phyloP scores from a whole-genome alignment of 2,329 filamentous ascomycete species.

The Aspergillus sp. region DNA sequence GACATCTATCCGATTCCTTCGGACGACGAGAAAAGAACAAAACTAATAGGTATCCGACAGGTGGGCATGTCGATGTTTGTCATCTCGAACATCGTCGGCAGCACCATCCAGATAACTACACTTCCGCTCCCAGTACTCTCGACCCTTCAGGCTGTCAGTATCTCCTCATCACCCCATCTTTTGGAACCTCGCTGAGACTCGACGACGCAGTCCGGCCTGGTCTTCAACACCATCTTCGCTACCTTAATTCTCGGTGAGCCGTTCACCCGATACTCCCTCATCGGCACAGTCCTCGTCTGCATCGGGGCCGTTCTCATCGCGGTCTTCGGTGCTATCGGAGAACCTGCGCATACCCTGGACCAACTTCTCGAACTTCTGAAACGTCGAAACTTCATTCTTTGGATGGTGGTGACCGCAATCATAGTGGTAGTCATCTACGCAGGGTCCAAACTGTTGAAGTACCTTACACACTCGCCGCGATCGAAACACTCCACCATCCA shows the following conservation, averaged over 20 bases:
- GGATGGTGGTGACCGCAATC: slow-evolving; percentile 79
- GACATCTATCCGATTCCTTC: background rate
- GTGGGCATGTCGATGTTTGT: slow-evolving; percentile 97
- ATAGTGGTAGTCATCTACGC: slow-evolving; percentile 68
- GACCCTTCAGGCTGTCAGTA: slow-evolving; percentile 74
- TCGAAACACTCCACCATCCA: slow-evolving; percentile 38
- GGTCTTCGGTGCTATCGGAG: slow-evolving; percentile 88
- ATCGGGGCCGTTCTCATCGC: slow-evolving; percentile 87
- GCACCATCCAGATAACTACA: slow-evolving; percentile 95
- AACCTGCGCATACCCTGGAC: slow-evolving; percentile 81
- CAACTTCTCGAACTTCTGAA: slow-evolving; percentile 76
- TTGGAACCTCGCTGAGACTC: slow-evolving; percentile 10
- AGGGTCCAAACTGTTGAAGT: slow-evolving; percentile 49
- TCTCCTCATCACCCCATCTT: slow-evolving; percentile 1
- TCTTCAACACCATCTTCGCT: slow-evolving; percentile 98
- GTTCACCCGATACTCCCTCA: slow-evolving; percentile 89
- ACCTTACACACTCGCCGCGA: slow-evolving; percentile 31
- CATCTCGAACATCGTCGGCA: slow-evolving; percentile 87
- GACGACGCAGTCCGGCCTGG: slow-evolving; percentile 68
- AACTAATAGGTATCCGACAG: slow-evolving; percentile 25
- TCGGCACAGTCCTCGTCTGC: slow-evolving; percentile 85
- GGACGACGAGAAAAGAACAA: slow-evolving; percentile 6
- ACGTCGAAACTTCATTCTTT: slow-evolving; percentile 73
- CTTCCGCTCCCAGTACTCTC: slow-evolving; percentile 91
- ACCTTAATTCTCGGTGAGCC: slow-evolving; percentile 88